A percentile compares a stretch with the other conserved stretches of the same genome.
phyloP scores from a whole-genome alignment of 768 basidiomycete genomes.

The Leccinellum rugosiceps region DNA sequence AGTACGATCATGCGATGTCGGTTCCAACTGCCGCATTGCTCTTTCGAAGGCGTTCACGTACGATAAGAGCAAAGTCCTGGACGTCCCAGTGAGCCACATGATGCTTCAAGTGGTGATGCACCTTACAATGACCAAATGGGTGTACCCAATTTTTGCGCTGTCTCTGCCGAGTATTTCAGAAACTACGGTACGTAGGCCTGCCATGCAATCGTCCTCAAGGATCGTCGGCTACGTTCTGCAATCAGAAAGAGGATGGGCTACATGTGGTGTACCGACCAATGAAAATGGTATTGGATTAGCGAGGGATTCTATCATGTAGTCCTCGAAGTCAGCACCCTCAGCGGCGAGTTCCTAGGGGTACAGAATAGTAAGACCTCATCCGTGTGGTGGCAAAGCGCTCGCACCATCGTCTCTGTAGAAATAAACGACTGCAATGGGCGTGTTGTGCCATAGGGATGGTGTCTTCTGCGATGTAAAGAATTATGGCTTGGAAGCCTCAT shows the following conservation, averaged over 20 bases:
- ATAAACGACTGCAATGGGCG: background rate
- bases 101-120: background rate
- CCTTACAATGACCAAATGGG: constrained; percentile 22
- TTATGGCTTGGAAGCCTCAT: constrained; percentile 24
- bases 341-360: constrained; percentile 12
- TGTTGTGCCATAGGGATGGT: constrained; percentile 21
- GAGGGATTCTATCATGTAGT: background rate
- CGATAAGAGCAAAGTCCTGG: constrained; percentile 23
- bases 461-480: constrained; percentile 15
- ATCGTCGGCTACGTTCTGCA: constrained; percentile 1
- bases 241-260: constrained; percentile 3
- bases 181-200: constrained; percentile 17
- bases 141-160: constrained; percentile 11
- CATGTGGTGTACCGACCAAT: constrained; percentile 10
- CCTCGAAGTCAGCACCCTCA: constrained; percentile 9
- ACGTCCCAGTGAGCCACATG: constrained; percentile 3
- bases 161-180: constrained; percentile 19
- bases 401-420: constrained; percentile 10
- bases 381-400: background rate
- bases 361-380: constrained; percentile 4
- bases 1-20: background rate
- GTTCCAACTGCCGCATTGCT: background rate
- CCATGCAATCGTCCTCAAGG: constrained; percentile 21
- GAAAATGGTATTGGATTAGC: constrained; percentile 6
- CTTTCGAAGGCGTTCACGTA: constrained; percentile 13